Evolutionary conservation across 345 rosid genomes (phyloP), one percentile per base, ranked within the genome.

Genomic region (Lumnitzera littorea): DNA sequence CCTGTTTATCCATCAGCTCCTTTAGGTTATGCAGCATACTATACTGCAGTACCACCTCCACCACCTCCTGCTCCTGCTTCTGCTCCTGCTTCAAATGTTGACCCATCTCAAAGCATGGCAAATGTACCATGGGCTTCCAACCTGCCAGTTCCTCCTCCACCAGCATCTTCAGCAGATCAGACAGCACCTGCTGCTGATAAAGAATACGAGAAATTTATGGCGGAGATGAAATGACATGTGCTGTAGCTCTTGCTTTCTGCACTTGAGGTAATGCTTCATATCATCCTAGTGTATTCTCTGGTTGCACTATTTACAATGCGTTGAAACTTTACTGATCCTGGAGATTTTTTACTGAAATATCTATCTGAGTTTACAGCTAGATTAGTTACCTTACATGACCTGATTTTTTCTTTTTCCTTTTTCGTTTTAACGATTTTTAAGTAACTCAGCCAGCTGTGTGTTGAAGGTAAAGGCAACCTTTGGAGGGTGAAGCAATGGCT

Each of bases 131-230:
- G 99, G 99, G 88, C 84, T 24, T 62, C 78, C 29, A 81, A 72
- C 63, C 83, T 82, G 52, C 78, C 84, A n/a, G 70, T 64, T 56
- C 82, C 72, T 24, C 83, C 86, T 4, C 63, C 87, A 15, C 62
- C 84, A 8, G 76, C 53, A 24, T 70, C 87, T 74, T 73, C 76
- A 51, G 96, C 80, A 63, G 87, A 82, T 68, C 70, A 60, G 60
- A 13, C 80, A 58, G 49, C 78, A 15, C 73, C 75, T 77, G 91
- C 85, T 72, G 81, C 85, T 31, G 97, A 95, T 73, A 77, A 89
- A 16, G 96, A 88, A 75, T 94, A 90, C 69, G 94, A 91, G 72
- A 95, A 91, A 80, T 88, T 95, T 72, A 88, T 95, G 97, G 84
- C 96, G 27, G 97, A 95, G 87, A 88, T 88, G 95, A 91, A 95